These are phyloP conservation scores for Pulveroboletus ravenelii DNA, from an alignment of 768 basidiomycete genomes.

Conservation along the genomic window DNA sequence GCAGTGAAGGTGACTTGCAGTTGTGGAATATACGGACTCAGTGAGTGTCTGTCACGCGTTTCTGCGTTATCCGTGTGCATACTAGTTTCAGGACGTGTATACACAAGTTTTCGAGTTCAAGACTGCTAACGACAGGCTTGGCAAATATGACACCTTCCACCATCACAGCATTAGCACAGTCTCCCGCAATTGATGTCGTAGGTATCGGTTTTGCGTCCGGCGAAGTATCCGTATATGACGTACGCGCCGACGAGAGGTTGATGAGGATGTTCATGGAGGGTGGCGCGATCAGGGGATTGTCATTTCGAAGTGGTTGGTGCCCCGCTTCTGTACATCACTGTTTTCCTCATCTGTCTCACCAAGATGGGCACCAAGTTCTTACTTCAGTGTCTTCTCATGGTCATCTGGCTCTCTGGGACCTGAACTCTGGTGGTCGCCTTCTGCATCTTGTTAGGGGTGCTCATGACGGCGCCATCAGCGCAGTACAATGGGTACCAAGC, in stretches of 20 bases:
- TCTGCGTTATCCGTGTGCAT: neutral
- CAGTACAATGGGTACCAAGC: constrained; percentile 88
- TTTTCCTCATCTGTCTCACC: constrained; percentile 2
- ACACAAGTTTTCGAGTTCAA: constrained; percentile 62
- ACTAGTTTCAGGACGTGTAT: constrained; percentile 61
- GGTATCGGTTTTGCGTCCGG: constrained; percentile 91
- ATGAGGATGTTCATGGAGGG: constrained; percentile 91
- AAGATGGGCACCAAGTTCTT: constrained; percentile 85
- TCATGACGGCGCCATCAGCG: constrained; percentile 80
- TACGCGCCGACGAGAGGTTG: constrained; percentile 83
- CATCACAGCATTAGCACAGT: constrained; percentile 80
- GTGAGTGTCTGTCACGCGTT: constrained; percentile 38
- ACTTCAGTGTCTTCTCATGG: constrained; percentile 85
- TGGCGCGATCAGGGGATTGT: constrained; percentile 66
- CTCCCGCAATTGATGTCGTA: constrained; percentile 93
- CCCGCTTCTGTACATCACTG: neutral
- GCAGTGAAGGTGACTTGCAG: constrained; percentile 75
- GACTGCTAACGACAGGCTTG: constrained; percentile 42
- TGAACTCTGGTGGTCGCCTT: constrained; percentile 75
- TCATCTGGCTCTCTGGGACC: constrained; percentile 90
- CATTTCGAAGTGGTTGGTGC: constrained; percentile 78
- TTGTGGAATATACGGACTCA: constrained; percentile 91
- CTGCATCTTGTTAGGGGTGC: constrained; percentile 84
- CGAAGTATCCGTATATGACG: constrained; percentile 83
- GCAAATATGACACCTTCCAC: constrained; percentile 35